These are phyloP conservation scores for Mycena leptocephala DNA, from an alignment of 768 basidiomycete genomes.

Conservation along the genomic window DNA sequence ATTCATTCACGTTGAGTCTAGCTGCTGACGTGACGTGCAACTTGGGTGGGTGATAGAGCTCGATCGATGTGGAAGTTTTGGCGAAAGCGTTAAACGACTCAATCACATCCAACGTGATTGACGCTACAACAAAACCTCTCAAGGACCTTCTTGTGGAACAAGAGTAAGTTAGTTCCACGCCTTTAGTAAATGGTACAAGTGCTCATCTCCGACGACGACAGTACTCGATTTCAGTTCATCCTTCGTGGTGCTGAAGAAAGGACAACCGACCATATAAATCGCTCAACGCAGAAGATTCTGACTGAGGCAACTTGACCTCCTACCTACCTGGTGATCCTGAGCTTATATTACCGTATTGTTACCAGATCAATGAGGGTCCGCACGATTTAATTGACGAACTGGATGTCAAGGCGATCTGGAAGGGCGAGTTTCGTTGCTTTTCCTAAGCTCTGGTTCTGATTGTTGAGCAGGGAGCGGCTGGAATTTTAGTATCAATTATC, in stretches of 20 bases:
- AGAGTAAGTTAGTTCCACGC: no score
- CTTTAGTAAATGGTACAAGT: neutral
- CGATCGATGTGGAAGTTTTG: no score
- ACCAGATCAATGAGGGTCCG: neutral
- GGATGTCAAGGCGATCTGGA: conserved; percentile 17
- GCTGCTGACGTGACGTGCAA: no score
- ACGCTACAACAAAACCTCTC: no score
- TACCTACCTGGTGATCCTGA: neutral
- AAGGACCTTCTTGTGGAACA: neutral
- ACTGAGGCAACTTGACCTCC: no score
- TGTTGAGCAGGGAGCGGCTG: conserved; percentile 29
- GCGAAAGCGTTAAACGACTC: no score
- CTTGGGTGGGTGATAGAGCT: no score
- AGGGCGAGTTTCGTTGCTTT: conserved; percentile 27
- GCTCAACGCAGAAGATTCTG: neutral
- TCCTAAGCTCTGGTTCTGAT: neutral
- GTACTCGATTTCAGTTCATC: neutral
- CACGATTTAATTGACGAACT: neutral
- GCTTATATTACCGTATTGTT: neutral
- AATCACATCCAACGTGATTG: no score
- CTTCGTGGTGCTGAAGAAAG: neutral
- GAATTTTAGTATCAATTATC: conserved; percentile 43
- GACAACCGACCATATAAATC: neutral
- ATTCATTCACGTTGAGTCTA: no score
- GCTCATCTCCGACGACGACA: neutral